Evolutionary conservation across 805 yeast species (phyloP).

Genomic region (Teunomyces stri): DNA sequence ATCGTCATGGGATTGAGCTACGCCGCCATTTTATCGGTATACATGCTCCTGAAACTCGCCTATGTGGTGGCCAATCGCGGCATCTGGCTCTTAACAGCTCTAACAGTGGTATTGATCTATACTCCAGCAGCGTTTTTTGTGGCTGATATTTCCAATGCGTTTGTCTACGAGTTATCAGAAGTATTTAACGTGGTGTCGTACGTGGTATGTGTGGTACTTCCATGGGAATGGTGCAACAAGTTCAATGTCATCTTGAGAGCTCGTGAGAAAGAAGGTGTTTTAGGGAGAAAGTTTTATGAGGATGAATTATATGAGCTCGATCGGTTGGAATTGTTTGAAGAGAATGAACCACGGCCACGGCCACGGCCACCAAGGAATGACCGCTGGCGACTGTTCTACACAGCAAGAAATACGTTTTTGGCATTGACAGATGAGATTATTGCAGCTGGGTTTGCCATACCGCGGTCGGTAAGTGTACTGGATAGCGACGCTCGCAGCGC

Average conservation of each 20-base stretch:
- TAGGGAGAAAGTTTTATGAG: constrained; percentile 74
- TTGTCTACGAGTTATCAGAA: constrained; percentile 74
- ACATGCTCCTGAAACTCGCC: constrained; percentile 50
- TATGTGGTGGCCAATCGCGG: constrained; percentile 46
- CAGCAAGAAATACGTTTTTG: constrained; percentile 38
- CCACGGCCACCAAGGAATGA: too few relatives aligned
- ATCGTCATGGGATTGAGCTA: constrained; percentile 70
- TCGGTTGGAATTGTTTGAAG: constrained; percentile 28
- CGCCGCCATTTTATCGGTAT: constrained; percentile 60
- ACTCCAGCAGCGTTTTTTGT: constrained; percentile 68
- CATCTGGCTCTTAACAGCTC: constrained; percentile 53
- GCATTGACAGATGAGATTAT: constrained; percentile 52
- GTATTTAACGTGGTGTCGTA: constrained; percentile 71
- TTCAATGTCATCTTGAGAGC: constrained; percentile 54
- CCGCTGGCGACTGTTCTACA: constrained; percentile 3
- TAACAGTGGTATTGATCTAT: constrained; percentile 55
- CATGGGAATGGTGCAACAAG: constrained; percentile 85
- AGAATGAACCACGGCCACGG: too few relatives aligned
- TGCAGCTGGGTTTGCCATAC: constrained; percentile 57
- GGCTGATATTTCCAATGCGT: constrained; percentile 71
- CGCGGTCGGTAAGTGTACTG: constrained; percentile 46
- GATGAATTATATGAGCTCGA: constrained; percentile 53
- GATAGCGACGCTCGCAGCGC: constrained; percentile 7
- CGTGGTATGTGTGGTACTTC: constrained; percentile 66
- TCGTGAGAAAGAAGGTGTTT: constrained; percentile 65